Evolutionary conservation across 2,329 filamentous ascomycete species (phyloP), one percentile per base, ranked within the genome.

Genomic region (Claviceps maximensis): DNA sequence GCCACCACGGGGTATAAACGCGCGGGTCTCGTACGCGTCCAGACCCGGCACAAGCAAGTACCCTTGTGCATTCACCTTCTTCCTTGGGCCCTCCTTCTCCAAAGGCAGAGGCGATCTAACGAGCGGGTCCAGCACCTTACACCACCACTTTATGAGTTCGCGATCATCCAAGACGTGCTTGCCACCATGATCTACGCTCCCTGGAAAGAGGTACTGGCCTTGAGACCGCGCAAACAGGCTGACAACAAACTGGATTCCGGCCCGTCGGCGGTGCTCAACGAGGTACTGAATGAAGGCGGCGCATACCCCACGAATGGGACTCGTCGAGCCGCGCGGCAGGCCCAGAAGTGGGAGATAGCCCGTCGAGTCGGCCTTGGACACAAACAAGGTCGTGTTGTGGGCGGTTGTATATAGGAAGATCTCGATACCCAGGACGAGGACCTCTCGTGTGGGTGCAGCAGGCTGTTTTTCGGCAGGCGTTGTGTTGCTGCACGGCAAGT

Each of bases 361-460:
- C 0, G 91, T 96, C 10, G 93, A 96, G 70, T 98, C 93, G 49
- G 93, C 93, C 69, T 98, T 98, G 57, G 90, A 91, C 25, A 98
- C 85, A 66, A 98, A 98, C 52, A 97, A 78, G 4, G 87, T 96
- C 1, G 86, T 95, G 25, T 89, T 79, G 60, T 80, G 78, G 47
- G 80, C 78, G 0, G 90, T 95, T 0, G 83, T 86, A 69, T 94
- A 98, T 55, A 98, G 79, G 60, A 93, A 77, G 50, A 96, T 76
- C 65, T 98, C 93, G 57, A 98, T 77, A 17, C 86, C 91, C 54
- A 95, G 83, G 9, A 91, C 76, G 7, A 96, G 71, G 1, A 94
- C 76, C 56, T 82, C 75, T 19, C 64, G 67, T 4, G 61, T 57
- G 17, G 40, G 4, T 2, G 6, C 7, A 13, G 21, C 27, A 3